Base-by-base conservation (phyloP, 1,284 basidiomycete genomes). In the Apiotrichum porosum region DNA sequence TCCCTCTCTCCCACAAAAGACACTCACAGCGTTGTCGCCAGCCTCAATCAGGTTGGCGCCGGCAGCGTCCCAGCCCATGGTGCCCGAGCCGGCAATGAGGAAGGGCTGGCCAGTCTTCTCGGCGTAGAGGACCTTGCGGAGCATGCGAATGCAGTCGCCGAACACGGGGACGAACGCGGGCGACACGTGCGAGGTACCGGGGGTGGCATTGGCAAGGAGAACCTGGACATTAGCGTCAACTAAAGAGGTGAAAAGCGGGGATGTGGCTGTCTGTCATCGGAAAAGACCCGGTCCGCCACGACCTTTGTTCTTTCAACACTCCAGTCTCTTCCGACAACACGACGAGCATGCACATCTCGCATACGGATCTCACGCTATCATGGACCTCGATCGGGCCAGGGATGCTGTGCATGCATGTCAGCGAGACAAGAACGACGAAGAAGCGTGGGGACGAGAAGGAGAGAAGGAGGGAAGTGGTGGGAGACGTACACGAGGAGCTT, bases 61-160 rank as follows among this genome's bases (percentile, higher is more conserved):
- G 33, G 88, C 84, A 15, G 66, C 66, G 50, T 76, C 77, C 91
- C 93, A 95, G 28, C 93, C 93, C 32, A 97, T 77, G 3, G 93
- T 97, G n/a, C 93, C 93, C 42, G 85, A 88, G 2, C 94, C 94
- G 24, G 91, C 83, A 46, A 95, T 85, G 60, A 97, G 76, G 77
- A 97, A 88, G 1, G 89, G 86, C 68, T 97, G 93, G 1, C 79
- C 57, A 36, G 61, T 52, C 30, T 78, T 76, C 51, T 82, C 79
- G 33, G 91, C 83, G 72, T 83, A 83, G 37, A 95, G 74, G 4
- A 94, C 82, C 46, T 87, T 77, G 55, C 87, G 79, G 19, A 88
- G 84, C 83, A 95, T 85, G 54, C 85, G 82, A 56, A 98, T 82
- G 70, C 84, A 87, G 68, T 97, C 88, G 33, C 90, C 88, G 60